Evolutionary conservation across 768 basidiomycete species (phyloP).

Genomic region (Tricholoma furcatifolium): DNA sequence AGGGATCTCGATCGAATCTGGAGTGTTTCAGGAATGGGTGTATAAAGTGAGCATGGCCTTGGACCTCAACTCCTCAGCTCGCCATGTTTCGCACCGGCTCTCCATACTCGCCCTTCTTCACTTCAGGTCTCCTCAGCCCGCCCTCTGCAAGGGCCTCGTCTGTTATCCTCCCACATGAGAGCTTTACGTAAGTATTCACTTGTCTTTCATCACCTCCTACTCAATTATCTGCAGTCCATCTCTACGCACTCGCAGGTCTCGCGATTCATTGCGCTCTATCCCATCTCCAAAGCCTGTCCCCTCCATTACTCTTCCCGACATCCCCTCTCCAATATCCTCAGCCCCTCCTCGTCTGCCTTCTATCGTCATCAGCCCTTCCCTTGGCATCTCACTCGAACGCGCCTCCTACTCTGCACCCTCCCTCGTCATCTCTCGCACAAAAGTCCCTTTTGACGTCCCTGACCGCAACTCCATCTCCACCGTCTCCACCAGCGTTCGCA

Average conservation of each 20-base stretch:
- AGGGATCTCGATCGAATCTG: slow-evolving; percentile 7
- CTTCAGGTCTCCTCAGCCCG: slow-evolving; percentile 41
- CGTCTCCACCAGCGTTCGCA: slow-evolving; percentile 45
- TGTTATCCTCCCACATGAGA: slow-evolving; percentile 29
- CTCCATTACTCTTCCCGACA: slow-evolving; percentile 47
- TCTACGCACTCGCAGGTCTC: slow-evolving; percentile 29
- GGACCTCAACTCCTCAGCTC: slow-evolving; percentile 4
- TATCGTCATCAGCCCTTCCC: slow-evolving; percentile 24
- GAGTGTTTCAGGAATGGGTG: background rate
- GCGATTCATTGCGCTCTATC: slow-evolving; percentile 43
- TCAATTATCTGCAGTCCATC: slow-evolving; percentile 42
- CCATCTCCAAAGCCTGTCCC: slow-evolving; percentile 64
- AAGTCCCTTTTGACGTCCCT: slow-evolving; percentile 5
- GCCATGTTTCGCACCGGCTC: slow-evolving; percentile 41
- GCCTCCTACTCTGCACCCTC: slow-evolving; percentile 16
- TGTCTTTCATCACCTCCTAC: slow-evolving; percentile 39
- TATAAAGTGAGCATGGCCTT: background rate
- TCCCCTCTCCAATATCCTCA: slow-evolving; percentile 15
- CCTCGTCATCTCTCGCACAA: slow-evolving; percentile 16
- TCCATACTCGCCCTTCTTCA: slow-evolving; percentile 67
- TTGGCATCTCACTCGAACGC: slow-evolving; percentile 22
- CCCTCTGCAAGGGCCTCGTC: slow-evolving; percentile 28
- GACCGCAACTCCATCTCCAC: slow-evolving; percentile 29
- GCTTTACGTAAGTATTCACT: slow-evolving; percentile 31
- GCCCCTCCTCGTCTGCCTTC: slow-evolving; percentile 32